Evolutionary conservation across 495 filamentous ascomycete genomes (phyloP).

Genomic region (Tuber microsphaerosporum): DNA sequence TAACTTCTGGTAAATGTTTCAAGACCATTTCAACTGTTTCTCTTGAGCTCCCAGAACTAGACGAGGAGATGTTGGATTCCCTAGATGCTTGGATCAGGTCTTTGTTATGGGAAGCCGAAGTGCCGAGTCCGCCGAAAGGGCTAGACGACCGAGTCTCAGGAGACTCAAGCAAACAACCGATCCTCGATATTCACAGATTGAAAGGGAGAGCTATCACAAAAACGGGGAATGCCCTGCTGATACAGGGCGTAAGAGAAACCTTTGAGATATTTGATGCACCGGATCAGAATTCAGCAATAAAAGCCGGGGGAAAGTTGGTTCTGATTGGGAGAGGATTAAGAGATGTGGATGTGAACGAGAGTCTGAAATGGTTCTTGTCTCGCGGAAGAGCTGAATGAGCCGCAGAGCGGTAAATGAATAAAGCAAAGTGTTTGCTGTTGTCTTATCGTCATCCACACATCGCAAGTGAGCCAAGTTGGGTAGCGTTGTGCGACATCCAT

Average conservation of each 20-base stretch:
- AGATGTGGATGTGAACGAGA: conserved; percentile 26
- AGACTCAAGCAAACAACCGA: conserved; percentile 10
- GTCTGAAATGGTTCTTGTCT: conserved; percentile 39
- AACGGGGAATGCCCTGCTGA: conserved; percentile 61
- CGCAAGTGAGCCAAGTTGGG: not conserved
- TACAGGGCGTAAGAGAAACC: conserved; percentile 87
- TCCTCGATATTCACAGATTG: conserved; percentile 72
- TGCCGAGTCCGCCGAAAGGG: conserved; percentile 47
- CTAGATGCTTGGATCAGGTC: conserved; percentile 79
- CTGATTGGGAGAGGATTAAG: conserved; percentile 37
- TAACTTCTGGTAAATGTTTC: not conserved
- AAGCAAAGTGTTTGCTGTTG: not conserved
- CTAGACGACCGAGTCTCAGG: conserved; percentile 13
- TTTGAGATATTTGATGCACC: conserved; percentile 78
- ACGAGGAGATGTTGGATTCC: conserved; percentile 48
- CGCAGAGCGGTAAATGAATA: not conserved
- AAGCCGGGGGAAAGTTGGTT: conserved; percentile 36
- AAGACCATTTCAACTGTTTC: conserved; percentile 84
- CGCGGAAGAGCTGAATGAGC: conserved; percentile 2
- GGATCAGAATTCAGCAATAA: conserved; percentile 33
- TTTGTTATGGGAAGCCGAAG: conserved; percentile 69
- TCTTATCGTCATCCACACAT: not conserved
- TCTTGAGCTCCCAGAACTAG: conserved; percentile 55
- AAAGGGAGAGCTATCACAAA: conserved; percentile 66
- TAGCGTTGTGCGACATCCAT: not conserved